These are phyloP conservation scores for Nadsonia starkeyi-henricii DNA, from an alignment of 1,139 yeast species.

Conservation along the genomic window DNA sequence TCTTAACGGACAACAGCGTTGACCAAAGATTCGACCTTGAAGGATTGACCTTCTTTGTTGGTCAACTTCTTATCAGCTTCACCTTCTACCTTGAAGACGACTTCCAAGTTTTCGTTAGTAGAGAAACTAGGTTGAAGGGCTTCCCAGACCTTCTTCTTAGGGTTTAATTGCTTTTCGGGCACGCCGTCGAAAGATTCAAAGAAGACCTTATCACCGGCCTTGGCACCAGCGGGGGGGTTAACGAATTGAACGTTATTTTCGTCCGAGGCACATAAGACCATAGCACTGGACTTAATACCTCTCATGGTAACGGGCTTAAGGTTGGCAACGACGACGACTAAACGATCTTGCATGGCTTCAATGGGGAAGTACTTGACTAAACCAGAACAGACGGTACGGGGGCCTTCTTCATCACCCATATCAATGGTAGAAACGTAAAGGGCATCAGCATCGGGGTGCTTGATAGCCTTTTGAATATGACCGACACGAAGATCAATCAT, in stretches of 20 bases:
- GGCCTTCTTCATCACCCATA: conserved; percentile 92
- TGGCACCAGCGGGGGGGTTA: conserved; percentile 86
- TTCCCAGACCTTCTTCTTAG: conserved; percentile 98
- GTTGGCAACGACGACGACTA: conserved; percentile 74
- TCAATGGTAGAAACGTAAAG: conserved; percentile 92
- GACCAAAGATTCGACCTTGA: conserved; percentile 54
- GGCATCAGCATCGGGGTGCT: conserved; percentile 96
- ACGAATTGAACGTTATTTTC: conserved; percentile 66
- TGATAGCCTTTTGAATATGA: conserved; percentile 86
- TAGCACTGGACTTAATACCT: conserved; percentile 87
- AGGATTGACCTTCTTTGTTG: conserved; percentile 59
- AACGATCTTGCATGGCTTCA: conserved; percentile 72
- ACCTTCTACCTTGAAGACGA: conserved; percentile 71
- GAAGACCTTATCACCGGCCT: conserved; percentile 93
- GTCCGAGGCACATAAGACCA: conserved; percentile 88
- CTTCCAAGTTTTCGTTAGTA: conserved; percentile 63
- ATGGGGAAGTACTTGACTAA: conserved; percentile 63
- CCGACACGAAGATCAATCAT: conserved; percentile 91
- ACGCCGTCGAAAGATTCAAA: conserved; percentile 71
- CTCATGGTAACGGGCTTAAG: conserved; percentile 88
- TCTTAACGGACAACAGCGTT: conserved; percentile 61
- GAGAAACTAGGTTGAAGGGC: conserved; percentile 81
- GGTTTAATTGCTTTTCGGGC: conserved; percentile 89
- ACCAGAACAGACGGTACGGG: conserved; percentile 97
- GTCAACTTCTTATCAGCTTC: conserved; percentile 66